Evolutionary conservation across 495 filamentous ascomycete genomes (phyloP).

Genomic region (Hyphodiscus hymeniophilus): DNA sequence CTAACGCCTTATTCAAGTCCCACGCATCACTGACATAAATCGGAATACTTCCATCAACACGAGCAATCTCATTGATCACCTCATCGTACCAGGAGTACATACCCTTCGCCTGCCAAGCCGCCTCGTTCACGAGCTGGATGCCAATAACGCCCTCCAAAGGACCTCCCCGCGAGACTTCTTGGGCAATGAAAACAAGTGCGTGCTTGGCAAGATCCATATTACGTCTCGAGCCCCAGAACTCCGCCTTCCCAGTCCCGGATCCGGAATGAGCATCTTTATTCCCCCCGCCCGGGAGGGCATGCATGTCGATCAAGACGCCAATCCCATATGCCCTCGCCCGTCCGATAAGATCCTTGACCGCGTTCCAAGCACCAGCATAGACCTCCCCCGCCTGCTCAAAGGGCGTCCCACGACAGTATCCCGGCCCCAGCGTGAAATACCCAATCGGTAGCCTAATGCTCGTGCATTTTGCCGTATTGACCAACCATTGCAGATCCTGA

Average conservation of each 20-base stretch:
- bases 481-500: slow-evolving; percentile 38
- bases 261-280: slow-evolving; percentile 42
- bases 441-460: slow-evolving; percentile 49
- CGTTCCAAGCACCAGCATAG: slow-evolving; percentile 44
- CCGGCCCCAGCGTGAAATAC: slow-evolving; percentile 42
- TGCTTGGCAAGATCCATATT: slow-evolving; percentile 30
- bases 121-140: slow-evolving; percentile 46
- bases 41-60: slow-evolving; percentile 38
- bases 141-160: slow-evolving; percentile 33
- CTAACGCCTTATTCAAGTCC: slow-evolving; percentile 32
- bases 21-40: slow-evolving; percentile 48
- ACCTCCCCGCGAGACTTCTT: slow-evolving; percentile 29
- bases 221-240: slow-evolving; percentile 32
- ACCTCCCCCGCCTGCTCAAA: slow-evolving; percentile 35
- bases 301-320: slow-evolving; percentile 45
- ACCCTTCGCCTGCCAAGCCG: slow-evolving; percentile 32
- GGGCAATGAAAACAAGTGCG: slow-evolving; percentile 35
- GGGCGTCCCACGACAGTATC: slow-evolving; percentile 37
- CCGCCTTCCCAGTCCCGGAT: slow-evolving; percentile 33
- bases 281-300: slow-evolving; percentile 47
- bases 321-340: slow-evolving; percentile 35
- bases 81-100: slow-evolving; percentile 47
- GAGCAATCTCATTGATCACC: slow-evolving; percentile 31
- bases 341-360: slow-evolving; percentile 28
- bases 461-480: slow-evolving; percentile 35